These are phyloP conservation scores for Penicillium canescens DNA, from an alignment of 495 filamentous ascomycete species.

Conservation along the genomic window DNA sequence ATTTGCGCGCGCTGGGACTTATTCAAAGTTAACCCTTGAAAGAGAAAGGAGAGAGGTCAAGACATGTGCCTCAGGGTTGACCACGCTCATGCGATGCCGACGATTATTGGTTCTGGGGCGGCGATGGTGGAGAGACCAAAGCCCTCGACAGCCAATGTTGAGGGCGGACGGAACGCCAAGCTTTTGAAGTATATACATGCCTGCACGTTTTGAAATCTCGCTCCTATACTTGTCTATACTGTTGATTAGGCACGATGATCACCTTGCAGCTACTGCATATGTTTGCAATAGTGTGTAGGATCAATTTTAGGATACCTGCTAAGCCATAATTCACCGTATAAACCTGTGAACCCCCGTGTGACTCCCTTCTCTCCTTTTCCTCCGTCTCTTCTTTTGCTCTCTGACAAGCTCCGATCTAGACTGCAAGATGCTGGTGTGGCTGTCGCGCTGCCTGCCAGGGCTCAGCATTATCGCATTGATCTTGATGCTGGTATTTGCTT, in stretches of 20 bases:
- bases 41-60: not conserved
- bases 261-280: not conserved
- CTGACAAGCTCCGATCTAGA: not conserved
- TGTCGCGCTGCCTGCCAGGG: slow-evolving; percentile 38
- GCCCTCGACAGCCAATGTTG: slow-evolving; percentile 6
- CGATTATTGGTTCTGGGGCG: not conserved
- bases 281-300: not conserved
- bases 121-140: not conserved
- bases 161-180: slow-evolving; percentile 9
- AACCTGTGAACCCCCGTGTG: not conserved
- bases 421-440: slow-evolving; percentile 27
- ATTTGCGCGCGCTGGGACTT: slow-evolving; percentile 47
- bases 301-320: no score
- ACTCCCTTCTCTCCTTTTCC: not conserved
- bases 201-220: not conserved
- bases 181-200: slow-evolving; percentile 9
- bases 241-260: not conserved
- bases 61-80: not conserved
- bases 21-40: not conserved
- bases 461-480: slow-evolving; percentile 37
- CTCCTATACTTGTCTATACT: not conserved
- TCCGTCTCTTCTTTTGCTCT: not conserved
- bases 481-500: slow-evolving; percentile 22
- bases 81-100: not conserved
- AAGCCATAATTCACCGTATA: not conserved